These are phyloP conservation scores for Hymenoscyphus repandus DNA, from an alignment of 2,329 filamentous ascomycete genomes.

Conservation along the genomic window DNA sequence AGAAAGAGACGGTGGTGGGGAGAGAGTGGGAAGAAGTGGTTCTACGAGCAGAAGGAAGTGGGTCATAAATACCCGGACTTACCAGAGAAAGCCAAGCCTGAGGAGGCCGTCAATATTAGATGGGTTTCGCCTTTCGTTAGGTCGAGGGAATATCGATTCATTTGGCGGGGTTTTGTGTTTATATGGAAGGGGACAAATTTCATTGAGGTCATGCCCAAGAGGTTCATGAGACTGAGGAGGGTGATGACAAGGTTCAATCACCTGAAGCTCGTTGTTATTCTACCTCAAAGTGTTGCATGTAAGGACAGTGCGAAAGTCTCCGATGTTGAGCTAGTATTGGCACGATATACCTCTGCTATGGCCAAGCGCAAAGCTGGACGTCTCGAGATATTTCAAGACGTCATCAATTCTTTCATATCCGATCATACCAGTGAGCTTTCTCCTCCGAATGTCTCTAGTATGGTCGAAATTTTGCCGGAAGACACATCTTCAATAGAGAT, in stretches of 20 bases:
- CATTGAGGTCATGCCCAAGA: not conserved
- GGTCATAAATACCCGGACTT: not conserved
- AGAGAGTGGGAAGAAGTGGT: conserved; percentile 15
- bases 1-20: conserved; percentile 8
- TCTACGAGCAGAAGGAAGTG: conserved; percentile 4
- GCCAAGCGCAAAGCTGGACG: conserved; percentile 11
- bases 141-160: conserved; percentile 11
- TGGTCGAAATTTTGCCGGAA: not conserved
- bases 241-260: conserved; percentile 9
- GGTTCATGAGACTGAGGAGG: not conserved
- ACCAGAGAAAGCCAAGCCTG: conserved; percentile 7
- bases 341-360: conserved; percentile 8
- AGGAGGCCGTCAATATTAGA: conserved; percentile 9
- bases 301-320: not conserved
- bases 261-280: conserved; percentile 12
- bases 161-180: conserved; percentile 9
- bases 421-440: not conserved
- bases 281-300: not conserved
- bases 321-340: conserved; percentile 6
- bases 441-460: not conserved
- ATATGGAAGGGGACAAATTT: conserved; percentile 11
- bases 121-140: conserved; percentile 7
- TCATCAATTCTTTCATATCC: conserved; percentile 5
- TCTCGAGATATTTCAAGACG: conserved; percentile 10
- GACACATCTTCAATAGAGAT: not conserved